A percentile compares a stretch with the other conserved stretches of the same genome.
These are phyloP conservation scores for Dothistroma septosporum DNA, from an alignment of 2,329 filamentous ascomycete genomes.

Conservation along the genomic window DNA sequence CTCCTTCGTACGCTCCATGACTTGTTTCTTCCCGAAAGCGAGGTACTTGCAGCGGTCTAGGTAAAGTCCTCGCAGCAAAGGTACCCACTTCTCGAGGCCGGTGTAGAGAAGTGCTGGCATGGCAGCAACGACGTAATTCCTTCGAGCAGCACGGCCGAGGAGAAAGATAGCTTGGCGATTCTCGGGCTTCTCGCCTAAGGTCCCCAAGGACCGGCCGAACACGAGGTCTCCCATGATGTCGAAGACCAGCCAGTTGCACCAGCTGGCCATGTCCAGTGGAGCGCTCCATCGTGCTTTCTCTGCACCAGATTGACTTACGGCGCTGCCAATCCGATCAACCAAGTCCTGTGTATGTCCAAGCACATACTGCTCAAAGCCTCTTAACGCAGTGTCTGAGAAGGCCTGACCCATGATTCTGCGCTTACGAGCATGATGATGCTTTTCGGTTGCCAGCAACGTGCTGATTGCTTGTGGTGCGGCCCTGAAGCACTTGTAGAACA, in stretches of 20 bases:
- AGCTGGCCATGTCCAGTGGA: conserved; percentile 23
- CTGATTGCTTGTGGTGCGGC: conserved; percentile 40
- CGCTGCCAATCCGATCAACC: conserved; percentile 13
- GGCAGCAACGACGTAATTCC: conserved; percentile 41
- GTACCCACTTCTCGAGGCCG: conserved; percentile 24
- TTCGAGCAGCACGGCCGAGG: conserved; percentile 43
- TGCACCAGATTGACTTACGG: conserved; percentile 7
- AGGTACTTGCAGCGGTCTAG: conserved; percentile 27
- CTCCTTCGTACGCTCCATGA: conserved; percentile 24
- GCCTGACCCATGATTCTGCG: conserved; percentile 44
- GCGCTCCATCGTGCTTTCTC: conserved; percentile 22
- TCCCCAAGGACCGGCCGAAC: conserved; percentile 37
- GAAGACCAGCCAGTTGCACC: conserved; percentile 43
- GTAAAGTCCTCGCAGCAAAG: conserved; percentile 23
- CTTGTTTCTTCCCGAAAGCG: conserved; percentile 29
- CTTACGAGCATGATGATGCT: conserved; percentile 44
- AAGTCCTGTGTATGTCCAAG: conserved; percentile 22
- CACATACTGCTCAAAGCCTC: conserved; percentile 25
- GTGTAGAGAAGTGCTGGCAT: conserved; percentile 28
- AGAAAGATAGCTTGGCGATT: conserved; percentile 40
- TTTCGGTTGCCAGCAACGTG: conserved; percentile 44
- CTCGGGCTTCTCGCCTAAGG: conserved; percentile 22
- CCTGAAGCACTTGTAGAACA: conserved; percentile 47
- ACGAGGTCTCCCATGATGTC: conserved; percentile 51
- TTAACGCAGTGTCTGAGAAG: conserved; percentile 37